Conservation (phyloP, 768 basidiomycete species). For the Lyophyllum semitale region DNA sequence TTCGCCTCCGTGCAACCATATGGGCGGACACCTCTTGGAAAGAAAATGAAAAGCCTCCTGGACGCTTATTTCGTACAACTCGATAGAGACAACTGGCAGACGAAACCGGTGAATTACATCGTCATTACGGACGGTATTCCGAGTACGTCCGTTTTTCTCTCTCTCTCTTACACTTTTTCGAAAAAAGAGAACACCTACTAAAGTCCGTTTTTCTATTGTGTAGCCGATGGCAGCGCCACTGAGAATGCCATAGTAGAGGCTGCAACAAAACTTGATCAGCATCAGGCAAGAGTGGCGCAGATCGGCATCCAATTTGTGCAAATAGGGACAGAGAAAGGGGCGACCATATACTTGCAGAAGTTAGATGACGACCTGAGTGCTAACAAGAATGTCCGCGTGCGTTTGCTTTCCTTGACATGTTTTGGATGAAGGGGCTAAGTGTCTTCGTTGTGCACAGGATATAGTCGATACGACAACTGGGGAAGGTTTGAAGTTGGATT, state of each 20-base stretch:
- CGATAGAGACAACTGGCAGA: not conserved
- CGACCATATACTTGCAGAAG: not conserved
- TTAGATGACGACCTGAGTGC: not conserved
- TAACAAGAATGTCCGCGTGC: not conserved
- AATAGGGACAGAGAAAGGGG: not conserved
- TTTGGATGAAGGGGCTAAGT: not conserved
- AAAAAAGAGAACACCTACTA: too few species aligned
- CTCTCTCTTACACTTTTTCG: not conserved
- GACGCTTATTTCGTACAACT: not conserved
- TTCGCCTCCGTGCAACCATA: too few species aligned
- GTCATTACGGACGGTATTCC: not conserved
- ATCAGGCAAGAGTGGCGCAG: slow-evolving; percentile 47
- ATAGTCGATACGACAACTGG: slow-evolving; percentile 66
- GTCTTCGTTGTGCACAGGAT: slow-evolving; percentile 44
- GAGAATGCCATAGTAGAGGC: slow-evolving; percentile 40
- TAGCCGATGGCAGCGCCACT: slow-evolving; percentile 14
- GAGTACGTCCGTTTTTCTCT: too few species aligned
- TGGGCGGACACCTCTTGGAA: not conserved
- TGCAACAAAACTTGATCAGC: slow-evolving; percentile 47
- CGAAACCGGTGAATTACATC: not conserved
- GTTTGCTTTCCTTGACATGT: not conserved
- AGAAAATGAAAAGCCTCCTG: not conserved
- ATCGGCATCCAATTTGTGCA: slow-evolving; percentile 13
- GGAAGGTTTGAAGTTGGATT: slow-evolving; percentile 43
- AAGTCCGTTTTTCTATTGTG: slow-evolving; percentile 40